Evolutionary conservation across 352 stramenopile genomes (phyloP), one percentile per base, ranked within the genome.

Genomic region (Phytopythium cucurbitacearum): DNA sequence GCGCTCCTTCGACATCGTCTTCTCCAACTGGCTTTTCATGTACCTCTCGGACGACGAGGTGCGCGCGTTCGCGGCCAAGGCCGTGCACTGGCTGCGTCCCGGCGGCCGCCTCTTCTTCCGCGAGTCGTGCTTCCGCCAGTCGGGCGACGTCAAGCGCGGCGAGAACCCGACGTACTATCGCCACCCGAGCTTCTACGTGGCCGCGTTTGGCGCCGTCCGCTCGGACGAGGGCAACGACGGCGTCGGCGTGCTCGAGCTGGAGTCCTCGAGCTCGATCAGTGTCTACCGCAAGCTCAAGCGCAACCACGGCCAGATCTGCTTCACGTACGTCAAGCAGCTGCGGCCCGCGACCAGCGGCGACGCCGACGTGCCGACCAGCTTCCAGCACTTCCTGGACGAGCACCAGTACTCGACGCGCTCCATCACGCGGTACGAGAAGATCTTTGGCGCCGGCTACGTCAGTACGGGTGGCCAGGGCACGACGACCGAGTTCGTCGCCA

Each of bases 21-120:
- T 87, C 59, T 83, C 71, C 55, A 89, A 89, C 63, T 89, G 76
- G 76, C 65, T 89, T 47, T 84, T 89, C 58, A 89, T 89, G 78
- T 89, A 89, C 49, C 51, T 89, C 15, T 60, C 63, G 8, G 76
- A 87, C 47, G 71, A 82, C 3, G 73, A 87, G 51, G 71, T 89
- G 5, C 57, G 72, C 51, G 51, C 43, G 2, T 81, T 87, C 40
- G 76, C 76, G 28, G 55, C 72, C 46, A 87, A 87, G 56, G 73
- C 74, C 11, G 61, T 89, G 48, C 71, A 75, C 49, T 87, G 73
- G 78, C 64, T 89, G 3, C 76, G 76, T 49, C 72, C 76, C 2
- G 78, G 78, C 12, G 76, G 76, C 43, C 76, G 80, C 49, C 54
- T 87, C 15, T 87, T 89, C 57, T 85, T 89, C 59, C 69, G 76